Percentiles rank a stretch among this genome's conserved stretches.
Conservation (phyloP, 257 asterid species). For the Leonotis leonurus region DNA sequence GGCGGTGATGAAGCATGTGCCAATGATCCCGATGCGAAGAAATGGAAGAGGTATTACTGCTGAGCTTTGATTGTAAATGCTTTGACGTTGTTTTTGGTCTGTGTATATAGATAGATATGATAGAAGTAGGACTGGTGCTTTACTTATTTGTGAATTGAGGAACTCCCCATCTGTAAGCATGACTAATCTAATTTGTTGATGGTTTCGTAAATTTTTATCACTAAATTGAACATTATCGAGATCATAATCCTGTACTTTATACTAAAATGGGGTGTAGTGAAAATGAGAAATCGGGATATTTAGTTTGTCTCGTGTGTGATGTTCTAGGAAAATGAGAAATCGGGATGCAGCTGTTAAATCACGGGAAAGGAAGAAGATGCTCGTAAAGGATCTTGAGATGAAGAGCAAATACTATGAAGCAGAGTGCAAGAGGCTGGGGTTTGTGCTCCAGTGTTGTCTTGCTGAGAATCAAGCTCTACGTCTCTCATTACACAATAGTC, state of each 20-base stretch:
- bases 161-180: not conserved
- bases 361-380: conserved; percentile 84
- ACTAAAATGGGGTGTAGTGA: no score
- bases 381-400: conserved; percentile 79
- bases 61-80: not conserved
- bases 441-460: conserved; percentile 61
- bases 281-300: not conserved
- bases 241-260: not conserved
- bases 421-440: conserved; percentile 89
- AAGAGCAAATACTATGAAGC: conserved; percentile 83
- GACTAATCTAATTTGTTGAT: no score
- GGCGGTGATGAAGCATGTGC: conserved; percentile 20
- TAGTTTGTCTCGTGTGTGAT: not conserved
- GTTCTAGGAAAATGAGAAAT: conserved; percentile 73
- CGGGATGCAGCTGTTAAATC: conserved; percentile 91
- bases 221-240: not conserved
- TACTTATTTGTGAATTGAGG: not conserved
- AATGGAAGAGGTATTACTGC: conserved; percentile 63
- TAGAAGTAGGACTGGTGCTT: not conserved
- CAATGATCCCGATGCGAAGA: conserved; percentile 54
- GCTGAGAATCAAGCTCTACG: conserved; percentile 89
- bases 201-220: not conserved
- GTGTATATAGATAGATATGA: no score
- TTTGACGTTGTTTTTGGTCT: not conserved
- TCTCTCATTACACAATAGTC: conserved; percentile 48